Conservation (phyloP, 768 basidiomycete genomes). For the Leccinellum luteum region DNA sequence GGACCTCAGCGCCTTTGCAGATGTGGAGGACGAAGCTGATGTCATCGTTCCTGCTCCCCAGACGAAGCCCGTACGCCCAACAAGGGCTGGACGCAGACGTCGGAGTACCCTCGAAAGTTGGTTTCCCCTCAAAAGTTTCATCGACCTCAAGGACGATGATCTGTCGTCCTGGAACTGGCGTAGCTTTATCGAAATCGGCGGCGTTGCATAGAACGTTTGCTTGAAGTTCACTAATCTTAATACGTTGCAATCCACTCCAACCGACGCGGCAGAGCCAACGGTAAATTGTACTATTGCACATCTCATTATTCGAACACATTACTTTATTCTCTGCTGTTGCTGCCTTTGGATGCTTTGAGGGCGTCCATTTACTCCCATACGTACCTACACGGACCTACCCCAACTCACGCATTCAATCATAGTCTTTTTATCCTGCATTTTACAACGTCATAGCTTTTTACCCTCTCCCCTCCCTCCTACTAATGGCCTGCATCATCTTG, state of each 20-base stretch:
- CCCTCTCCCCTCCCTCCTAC: not conserved
- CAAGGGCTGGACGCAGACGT: conserved; percentile 27
- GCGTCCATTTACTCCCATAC: conserved; percentile 10
- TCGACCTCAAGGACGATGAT: conserved; percentile 55
- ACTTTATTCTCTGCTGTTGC: not conserved
- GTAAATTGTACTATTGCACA: conserved; percentile 4
- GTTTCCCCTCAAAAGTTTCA: conserved; percentile 63
- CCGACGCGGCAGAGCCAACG: conserved; percentile 6
- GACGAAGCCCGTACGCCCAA: conserved; percentile 6
- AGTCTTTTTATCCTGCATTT: not conserved
- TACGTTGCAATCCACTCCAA: not conserved
- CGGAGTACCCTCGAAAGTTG: conserved; percentile 47
- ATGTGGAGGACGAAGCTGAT: conserved; percentile 33
- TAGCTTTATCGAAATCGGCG: conserved; percentile 60
- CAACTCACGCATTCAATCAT: conserved; percentile 1
- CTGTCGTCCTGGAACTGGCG: conserved; percentile 53
- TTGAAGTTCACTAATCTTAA: not conserved
- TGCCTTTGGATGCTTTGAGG: conserved; percentile 2
- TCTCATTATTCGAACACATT: conserved; percentile 14
- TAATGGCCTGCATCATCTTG: conserved; percentile 9
- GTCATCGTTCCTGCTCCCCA: conserved; percentile 18
- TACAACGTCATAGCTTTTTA: not conserved
- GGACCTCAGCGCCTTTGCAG: conserved; percentile 26
- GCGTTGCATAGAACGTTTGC: conserved; percentile 15
- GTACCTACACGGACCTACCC: conserved; percentile 21